These are phyloP conservation scores for Claviceps digitariae DNA, from an alignment of 2,329 filamentous ascomycete species.

Conservation along the genomic window DNA sequence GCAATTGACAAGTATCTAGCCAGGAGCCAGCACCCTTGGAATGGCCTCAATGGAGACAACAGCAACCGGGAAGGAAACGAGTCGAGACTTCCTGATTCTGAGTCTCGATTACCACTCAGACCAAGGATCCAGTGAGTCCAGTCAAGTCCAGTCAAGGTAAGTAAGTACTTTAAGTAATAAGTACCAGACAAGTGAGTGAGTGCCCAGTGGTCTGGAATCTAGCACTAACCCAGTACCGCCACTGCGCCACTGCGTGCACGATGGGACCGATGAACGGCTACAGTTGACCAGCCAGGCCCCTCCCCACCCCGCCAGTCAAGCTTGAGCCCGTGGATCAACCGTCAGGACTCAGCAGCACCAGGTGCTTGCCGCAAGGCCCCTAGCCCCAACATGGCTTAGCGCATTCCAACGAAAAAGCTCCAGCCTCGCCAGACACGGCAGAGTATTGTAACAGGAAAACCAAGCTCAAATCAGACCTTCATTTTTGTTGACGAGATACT, in stretches of 20 bases:
- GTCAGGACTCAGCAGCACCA: neutral
- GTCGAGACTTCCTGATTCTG: neutral
- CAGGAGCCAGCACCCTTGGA: neutral
- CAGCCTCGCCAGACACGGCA: constrained; percentile 23
- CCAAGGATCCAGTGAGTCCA: neutral
- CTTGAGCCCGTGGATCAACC: neutral
- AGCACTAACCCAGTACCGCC: neutral
- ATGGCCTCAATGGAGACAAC: neutral
- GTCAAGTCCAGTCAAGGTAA: no score
- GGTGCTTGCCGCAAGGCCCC: constrained; percentile 1
- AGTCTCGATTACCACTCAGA: neutral
- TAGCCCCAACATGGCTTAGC: constrained; percentile 16
- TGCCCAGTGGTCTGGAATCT: no score
- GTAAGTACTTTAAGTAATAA: no score
- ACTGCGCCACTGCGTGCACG: neutral
- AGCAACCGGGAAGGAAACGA: neutral
- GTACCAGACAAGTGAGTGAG: no score
- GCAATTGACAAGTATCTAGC: neutral
- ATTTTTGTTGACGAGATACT: neutral
- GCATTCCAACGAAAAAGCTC: constrained; percentile 27
- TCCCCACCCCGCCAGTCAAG: neutral
- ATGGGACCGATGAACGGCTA: neutral
- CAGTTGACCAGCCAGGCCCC: neutral
- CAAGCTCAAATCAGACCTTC: neutral
- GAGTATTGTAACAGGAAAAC: constrained; percentile 11